phyloP scores from a whole-genome alignment of 345 rosid genomes.

The Eutrema heterophyllum region DNA sequence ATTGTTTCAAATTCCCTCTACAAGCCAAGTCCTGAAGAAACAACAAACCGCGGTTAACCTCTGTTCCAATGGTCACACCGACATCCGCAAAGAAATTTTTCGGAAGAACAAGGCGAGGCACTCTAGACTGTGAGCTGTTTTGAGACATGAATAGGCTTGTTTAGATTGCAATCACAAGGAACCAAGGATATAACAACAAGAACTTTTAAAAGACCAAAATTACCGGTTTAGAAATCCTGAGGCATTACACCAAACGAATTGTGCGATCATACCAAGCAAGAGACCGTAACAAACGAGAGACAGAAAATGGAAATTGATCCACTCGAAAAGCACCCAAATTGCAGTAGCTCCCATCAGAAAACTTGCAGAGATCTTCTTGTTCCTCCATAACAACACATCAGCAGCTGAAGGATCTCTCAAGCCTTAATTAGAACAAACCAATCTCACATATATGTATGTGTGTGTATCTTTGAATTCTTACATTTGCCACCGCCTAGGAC shows the following conservation, averaged over 20 bases:
- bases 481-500: constrained; percentile 93
- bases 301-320: constrained; percentile 83
- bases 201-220: neutral
- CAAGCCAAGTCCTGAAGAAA: constrained; percentile 81
- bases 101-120: constrained; percentile 79
- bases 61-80: constrained; percentile 55
- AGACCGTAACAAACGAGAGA: constrained; percentile 58
- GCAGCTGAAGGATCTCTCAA: constrained; percentile 61
- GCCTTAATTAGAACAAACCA: neutral
- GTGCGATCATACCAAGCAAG: constrained; percentile 78
- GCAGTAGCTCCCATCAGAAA: constrained; percentile 64
- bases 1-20: constrained; percentile 68
- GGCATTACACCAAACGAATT: constrained; percentile 79
- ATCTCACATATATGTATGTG: neutral
- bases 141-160: neutral
- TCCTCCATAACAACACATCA: constrained; percentile 96
- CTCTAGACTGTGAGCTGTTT: constrained; percentile 56
- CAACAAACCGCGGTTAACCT: constrained; percentile 58
- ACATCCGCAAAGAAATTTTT: constrained; percentile 64
- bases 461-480: neutral
- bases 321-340: constrained; percentile 86
- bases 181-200: neutral
- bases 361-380: constrained; percentile 88
- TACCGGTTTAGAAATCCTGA: constrained; percentile 69
- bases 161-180: constrained; percentile 14